These are phyloP conservation scores for Diplodia mutila DNA, from an alignment of 2,329 filamentous ascomycete genomes.

Conservation along the genomic window DNA sequence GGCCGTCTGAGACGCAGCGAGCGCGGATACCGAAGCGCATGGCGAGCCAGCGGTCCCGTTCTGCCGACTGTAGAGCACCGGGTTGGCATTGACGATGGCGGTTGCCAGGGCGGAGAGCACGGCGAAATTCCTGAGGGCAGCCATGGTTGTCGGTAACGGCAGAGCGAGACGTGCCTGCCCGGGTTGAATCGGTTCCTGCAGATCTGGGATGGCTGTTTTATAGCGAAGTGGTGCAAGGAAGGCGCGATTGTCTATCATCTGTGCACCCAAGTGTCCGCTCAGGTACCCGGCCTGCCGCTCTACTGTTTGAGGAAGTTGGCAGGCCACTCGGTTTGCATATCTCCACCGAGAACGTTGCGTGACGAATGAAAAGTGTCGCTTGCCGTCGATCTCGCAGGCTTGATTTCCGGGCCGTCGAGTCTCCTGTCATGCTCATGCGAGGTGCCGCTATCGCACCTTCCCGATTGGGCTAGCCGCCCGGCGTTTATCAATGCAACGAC, in stretches of 20 bases:
- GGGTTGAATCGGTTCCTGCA: background rate
- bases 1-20: constrained; percentile 24
- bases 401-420: background rate
- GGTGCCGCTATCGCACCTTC: background rate
- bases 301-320: constrained; percentile 20
- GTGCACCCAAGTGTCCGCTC: no score
- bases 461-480: background rate
- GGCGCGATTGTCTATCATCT: no score
- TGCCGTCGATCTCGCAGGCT: background rate
- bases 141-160: background rate
- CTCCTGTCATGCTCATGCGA: background rate
- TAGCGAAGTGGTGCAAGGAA: background rate
- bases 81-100: background rate
- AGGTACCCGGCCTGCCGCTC: background rate
- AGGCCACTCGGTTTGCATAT: background rate
- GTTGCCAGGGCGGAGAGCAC: constrained; percentile 2
- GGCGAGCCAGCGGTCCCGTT: constrained; percentile 18
- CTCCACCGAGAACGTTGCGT: background rate
- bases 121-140: constrained; percentile 14
- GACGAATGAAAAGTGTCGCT: background rate
- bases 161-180: background rate
- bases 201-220: background rate
- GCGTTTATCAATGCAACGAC: constrained; percentile 5
- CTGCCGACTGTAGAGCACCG: background rate
- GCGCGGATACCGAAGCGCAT: constrained; percentile 26